Evolutionary conservation across 805 yeast genomes (phyloP).

Genomic region (Yamadazyma endophytica): DNA sequence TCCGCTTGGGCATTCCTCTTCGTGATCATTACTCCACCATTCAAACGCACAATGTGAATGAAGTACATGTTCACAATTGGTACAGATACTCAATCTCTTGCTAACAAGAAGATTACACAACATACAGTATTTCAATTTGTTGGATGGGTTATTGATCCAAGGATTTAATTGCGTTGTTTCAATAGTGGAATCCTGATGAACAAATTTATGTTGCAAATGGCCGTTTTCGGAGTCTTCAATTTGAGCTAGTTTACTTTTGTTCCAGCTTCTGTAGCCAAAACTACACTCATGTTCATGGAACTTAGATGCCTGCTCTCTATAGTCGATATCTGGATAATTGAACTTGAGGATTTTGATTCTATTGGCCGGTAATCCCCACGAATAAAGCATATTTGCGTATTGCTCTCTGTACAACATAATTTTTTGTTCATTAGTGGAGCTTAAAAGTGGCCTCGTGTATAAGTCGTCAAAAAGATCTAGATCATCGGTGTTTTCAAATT

Average conservation of each 20-base stretch:
- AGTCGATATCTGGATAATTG: constrained; percentile 38
- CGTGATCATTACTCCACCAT: constrained; percentile 62
- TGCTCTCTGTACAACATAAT: constrained; percentile 50
- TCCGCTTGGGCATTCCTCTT: constrained; percentile 66
- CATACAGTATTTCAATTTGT: constrained; percentile 47
- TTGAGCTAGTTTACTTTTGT: constrained; percentile 8
- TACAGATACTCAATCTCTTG: constrained; percentile 63
- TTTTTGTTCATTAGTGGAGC: constrained; percentile 31
- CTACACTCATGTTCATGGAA: constrained; percentile 31
- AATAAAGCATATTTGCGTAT: constrained; percentile 71
- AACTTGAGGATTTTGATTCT: constrained; percentile 75
- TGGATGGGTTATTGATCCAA: constrained; percentile 27
- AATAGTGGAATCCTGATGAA: constrained; percentile 23
- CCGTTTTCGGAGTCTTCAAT: constrained; percentile 10
- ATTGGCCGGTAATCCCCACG: constrained; percentile 83
- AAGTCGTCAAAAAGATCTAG: constrained; percentile 44
- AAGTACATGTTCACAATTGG: constrained; percentile 70
- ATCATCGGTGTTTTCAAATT: constrained; percentile 42
- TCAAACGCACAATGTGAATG: constrained; percentile 74
- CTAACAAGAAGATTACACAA: constrained; percentile 60
- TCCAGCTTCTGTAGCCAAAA: constrained; percentile 28
- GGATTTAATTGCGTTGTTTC: constrained; percentile 18
- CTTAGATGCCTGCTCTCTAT: constrained; percentile 4
- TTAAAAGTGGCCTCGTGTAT: constrained; percentile 37
- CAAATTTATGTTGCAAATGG: constrained; percentile 18